phyloP scores from a whole-genome alignment of 192 early-diverging fungal species.

The Martensiomyces pterosporus region DNA sequence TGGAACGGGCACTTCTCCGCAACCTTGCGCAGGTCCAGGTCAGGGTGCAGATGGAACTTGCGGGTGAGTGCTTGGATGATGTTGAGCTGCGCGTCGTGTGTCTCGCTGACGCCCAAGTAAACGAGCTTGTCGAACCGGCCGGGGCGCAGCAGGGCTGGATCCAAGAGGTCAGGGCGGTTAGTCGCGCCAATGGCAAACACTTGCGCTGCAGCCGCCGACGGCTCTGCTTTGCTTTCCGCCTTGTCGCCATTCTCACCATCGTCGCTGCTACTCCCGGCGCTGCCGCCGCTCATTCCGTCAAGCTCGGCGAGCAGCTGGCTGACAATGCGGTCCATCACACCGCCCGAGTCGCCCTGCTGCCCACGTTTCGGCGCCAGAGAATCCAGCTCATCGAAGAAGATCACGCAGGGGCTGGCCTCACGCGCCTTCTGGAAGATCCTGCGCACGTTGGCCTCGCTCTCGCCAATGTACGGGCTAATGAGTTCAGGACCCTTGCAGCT shows the following conservation, averaged over 20 bases:
- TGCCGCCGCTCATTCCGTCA: slow-evolving; percentile 78
- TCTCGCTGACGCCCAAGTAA: slow-evolving; percentile 92
- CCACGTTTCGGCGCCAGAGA: slow-evolving; percentile 97
- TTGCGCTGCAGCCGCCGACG: slow-evolving; percentile 30
- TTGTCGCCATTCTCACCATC: slow-evolving; percentile 5
- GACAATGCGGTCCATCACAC: slow-evolving; percentile 99
- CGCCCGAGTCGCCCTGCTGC: slow-evolving; percentile 96
- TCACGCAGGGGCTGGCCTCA: slow-evolving; percentile 95
- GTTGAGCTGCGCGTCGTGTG: slow-evolving; percentile 78
- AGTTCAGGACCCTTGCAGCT: slow-evolving; percentile 98
- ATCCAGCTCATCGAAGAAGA: slow-evolving; percentile 99
- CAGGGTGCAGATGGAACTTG: slow-evolving; percentile 88
- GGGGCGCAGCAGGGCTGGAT: slow-evolving; percentile 84
- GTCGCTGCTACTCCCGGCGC: too few relatives aligned
- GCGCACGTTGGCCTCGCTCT: slow-evolving; percentile 96
- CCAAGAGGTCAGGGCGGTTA: slow-evolving; percentile 95
- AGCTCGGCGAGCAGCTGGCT: slow-evolving; percentile 93
- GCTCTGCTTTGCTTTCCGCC: slow-evolving; percentile 10
- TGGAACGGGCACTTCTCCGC: slow-evolving; percentile 86
- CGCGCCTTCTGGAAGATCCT: slow-evolving; percentile 93
- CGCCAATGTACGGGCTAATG: slow-evolving; percentile 99
- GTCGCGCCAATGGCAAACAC: slow-evolving; percentile 99
- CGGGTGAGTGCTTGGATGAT: slow-evolving; percentile 91
- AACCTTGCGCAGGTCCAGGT: slow-evolving; percentile 66
- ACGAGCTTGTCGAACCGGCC: slow-evolving; percentile 97